Percentiles rank a stretch among this genome's conserved stretches.
Evolutionary conservation across 352 stramenopile species (phyloP).

Genomic region (Phytophthora litchii): DNA sequence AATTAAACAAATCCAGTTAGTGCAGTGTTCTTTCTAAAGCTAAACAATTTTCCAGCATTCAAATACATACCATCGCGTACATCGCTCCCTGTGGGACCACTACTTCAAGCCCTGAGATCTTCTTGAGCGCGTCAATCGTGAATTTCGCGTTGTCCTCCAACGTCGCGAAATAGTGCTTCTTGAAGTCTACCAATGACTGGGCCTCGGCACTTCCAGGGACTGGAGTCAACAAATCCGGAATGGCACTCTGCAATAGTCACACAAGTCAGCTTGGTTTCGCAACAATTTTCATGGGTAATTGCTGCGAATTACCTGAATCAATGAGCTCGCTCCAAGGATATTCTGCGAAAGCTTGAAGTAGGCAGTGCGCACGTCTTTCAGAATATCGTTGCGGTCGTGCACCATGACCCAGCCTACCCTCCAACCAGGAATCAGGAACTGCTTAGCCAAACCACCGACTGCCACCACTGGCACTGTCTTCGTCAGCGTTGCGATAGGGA

Average conservation of each 20-base stretch:
- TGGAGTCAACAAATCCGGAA: conserved; percentile 85
- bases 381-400: conserved; percentile 86
- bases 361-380: conserved; percentile 86
- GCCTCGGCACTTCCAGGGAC: conserved; percentile 61
- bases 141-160: conserved; percentile 90
- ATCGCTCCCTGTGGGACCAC: conserved; percentile 93
- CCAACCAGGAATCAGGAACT: conserved; percentile 96
- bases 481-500: conserved; percentile 84
- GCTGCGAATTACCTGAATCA: conserved; percentile 65
- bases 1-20: neutral
- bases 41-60: neutral
- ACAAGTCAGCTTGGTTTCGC: neutral
- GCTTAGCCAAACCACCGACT: conserved; percentile 92
- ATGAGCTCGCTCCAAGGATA: conserved; percentile 91
- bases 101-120: conserved; percentile 89
- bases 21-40: neutral
- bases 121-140: conserved; percentile 72
- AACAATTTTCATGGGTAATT: neutral
- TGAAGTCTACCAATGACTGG: conserved; percentile 79
- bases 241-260: conserved; percentile 50
- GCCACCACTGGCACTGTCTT: conserved; percentile 84
- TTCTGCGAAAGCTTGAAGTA: conserved; percentile 94
- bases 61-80: conserved; percentile 90
- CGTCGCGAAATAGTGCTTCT: conserved; percentile 79
- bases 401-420: conserved; percentile 96